phyloP scores from a whole-genome alignment of 495 filamentous ascomycete genomes.

The Penicillium verhagenii region DNA sequence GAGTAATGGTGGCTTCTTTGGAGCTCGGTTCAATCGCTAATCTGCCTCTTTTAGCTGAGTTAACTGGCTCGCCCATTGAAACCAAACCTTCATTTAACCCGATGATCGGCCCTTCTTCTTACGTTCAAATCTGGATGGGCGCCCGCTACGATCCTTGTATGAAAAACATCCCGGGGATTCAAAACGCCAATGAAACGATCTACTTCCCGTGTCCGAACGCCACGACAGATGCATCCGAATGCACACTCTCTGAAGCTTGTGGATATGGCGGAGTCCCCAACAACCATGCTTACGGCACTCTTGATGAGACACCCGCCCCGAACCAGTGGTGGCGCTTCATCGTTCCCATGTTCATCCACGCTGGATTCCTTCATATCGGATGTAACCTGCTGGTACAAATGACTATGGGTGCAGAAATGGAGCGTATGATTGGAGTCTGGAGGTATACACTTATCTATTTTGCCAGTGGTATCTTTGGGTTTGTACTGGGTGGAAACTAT shows the following conservation, averaged over 20 bases:
- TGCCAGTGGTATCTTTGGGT: conserved; percentile 89
- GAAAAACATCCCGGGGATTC: conserved; percentile 71
- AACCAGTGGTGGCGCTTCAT: conserved; percentile 98
- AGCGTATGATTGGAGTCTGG: conserved; percentile 78
- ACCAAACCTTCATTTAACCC: conserved; percentile 86
- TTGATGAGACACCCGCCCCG: conserved; percentile 54
- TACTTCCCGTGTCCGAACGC: conserved; percentile 75
- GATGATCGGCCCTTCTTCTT: conserved; percentile 92
- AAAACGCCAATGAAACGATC: conserved; percentile 51
- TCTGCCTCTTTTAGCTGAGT: conserved; percentile 28
- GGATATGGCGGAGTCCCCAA: conserved; percentile 74
- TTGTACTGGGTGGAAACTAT: conserved; percentile 92
- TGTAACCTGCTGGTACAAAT: conserved; percentile 94
- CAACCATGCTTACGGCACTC: conserved; percentile 41
- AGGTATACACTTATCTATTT: conserved; percentile 89
- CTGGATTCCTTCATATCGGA: conserved; percentile 86
- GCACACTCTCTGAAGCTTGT: conserved; percentile 75
- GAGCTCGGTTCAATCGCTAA: neutral
- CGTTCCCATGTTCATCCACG: conserved; percentile 90
- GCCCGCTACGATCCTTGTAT: conserved; percentile 92
- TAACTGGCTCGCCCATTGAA: conserved; percentile 68
- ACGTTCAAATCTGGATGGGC: conserved; percentile 94
- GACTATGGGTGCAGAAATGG: conserved; percentile 85
- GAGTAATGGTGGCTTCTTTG: conserved; percentile 25
- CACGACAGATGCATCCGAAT: conserved; percentile 57